Evolutionary conservation across 768 basidiomycete genomes (phyloP).

Genomic region (Pulveroboletus sp.): DNA sequence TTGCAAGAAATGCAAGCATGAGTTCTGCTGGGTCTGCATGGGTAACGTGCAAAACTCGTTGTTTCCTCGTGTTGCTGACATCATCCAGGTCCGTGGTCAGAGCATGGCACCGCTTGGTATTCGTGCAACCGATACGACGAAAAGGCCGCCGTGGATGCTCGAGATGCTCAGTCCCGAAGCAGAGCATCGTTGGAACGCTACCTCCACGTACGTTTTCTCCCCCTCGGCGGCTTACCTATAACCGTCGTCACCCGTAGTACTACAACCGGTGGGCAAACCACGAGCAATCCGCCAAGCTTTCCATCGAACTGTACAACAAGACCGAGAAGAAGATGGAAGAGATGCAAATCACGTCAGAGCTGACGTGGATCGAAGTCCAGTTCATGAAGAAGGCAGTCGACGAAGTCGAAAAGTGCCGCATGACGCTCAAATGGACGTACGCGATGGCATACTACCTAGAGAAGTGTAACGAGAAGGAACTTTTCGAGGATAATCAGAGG

Average conservation of each 20-base stretch:
- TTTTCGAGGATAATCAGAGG: slow-evolving; percentile 98
- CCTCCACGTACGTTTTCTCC: slow-evolving; percentile 68
- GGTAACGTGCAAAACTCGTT: slow-evolving; percentile 42
- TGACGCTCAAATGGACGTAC: slow-evolving; percentile 98
- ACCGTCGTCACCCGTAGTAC: slow-evolving; percentile 53
- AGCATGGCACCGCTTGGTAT: slow-evolving; percentile 97
- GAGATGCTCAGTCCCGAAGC: slow-evolving; percentile 87
- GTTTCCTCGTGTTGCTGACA: slow-evolving; percentile 1
- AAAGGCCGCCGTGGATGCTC: slow-evolving; percentile 79
- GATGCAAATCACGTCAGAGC: slow-evolving; percentile 87
- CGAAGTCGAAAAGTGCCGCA: slow-evolving; percentile 82
- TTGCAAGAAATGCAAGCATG: slow-evolving; percentile 98
- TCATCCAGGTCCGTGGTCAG: slow-evolving; percentile 82
- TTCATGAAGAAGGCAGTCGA: slow-evolving; percentile 99
- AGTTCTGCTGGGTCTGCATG: slow-evolving; percentile 99
- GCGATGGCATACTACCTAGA: slow-evolving; percentile 98
- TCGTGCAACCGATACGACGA: slow-evolving; percentile 98
- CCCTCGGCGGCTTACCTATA: background rate
- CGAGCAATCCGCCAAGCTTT: slow-evolving; percentile 97
- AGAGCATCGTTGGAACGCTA: slow-evolving; percentile 93
- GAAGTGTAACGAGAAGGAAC: slow-evolving; percentile 85
- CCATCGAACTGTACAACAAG: slow-evolving; percentile 85
- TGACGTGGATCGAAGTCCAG: slow-evolving; percentile 99
- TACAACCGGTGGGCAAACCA: slow-evolving; percentile 99
- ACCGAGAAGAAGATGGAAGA: slow-evolving; percentile 99